A percentile compares a stretch with the other conserved stretches of the same genome.
Conservation (phyloP, 2,329 filamentous ascomycete genomes). For the Aurifilum marmelostoma region DNA sequence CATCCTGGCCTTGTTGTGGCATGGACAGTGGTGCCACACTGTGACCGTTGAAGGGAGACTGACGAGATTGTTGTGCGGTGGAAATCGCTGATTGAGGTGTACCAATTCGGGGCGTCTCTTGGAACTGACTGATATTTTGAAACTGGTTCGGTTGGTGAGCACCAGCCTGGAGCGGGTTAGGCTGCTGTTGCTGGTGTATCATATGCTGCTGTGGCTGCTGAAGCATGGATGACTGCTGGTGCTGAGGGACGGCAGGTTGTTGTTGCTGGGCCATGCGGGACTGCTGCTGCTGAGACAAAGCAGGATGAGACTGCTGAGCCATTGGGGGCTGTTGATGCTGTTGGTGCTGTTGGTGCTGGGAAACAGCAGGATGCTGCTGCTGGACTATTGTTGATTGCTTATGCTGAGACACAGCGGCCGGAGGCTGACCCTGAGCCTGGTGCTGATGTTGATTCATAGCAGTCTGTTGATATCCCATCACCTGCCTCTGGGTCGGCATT, state of each 20-base stretch:
- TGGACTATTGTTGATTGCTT: slow-evolving; percentile 31
- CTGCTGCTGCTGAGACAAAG: slow-evolving; percentile 31
- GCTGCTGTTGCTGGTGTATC: slow-evolving; percentile 12
- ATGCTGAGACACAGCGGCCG: slow-evolving; percentile 31
- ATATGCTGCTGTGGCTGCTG: slow-evolving; percentile 33
- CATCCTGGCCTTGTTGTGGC: slow-evolving; percentile 23
- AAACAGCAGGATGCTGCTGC: slow-evolving; percentile 31
- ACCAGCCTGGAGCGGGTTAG: slow-evolving; percentile 14
- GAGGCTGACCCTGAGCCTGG: background rate
- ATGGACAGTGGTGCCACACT: slow-evolving; percentile 20
- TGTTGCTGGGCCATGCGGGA: background rate
- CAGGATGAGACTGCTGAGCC: slow-evolving; percentile 23
- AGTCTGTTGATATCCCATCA: slow-evolving; percentile 29
- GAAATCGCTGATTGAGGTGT: slow-evolving; percentile 22
- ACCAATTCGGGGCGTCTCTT: slow-evolving; percentile 22
- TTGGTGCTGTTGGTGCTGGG: slow-evolving; percentile 32
- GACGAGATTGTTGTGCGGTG: slow-evolving; percentile 23
- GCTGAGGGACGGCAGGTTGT: slow-evolving; percentile 31
- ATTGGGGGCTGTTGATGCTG: slow-evolving; percentile 30
- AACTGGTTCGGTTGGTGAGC: slow-evolving; percentile 21
- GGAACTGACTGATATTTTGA: slow-evolving; percentile 17
- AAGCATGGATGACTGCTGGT: slow-evolving; percentile 28
- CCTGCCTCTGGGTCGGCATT: slow-evolving; percentile 21
- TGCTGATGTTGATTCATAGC: slow-evolving; percentile 30
- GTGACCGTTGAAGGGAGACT: slow-evolving; percentile 26